Base-by-base conservation (phyloP, 495 filamentous ascomycete species). In the Clohesyomyces aquaticus region DNA sequence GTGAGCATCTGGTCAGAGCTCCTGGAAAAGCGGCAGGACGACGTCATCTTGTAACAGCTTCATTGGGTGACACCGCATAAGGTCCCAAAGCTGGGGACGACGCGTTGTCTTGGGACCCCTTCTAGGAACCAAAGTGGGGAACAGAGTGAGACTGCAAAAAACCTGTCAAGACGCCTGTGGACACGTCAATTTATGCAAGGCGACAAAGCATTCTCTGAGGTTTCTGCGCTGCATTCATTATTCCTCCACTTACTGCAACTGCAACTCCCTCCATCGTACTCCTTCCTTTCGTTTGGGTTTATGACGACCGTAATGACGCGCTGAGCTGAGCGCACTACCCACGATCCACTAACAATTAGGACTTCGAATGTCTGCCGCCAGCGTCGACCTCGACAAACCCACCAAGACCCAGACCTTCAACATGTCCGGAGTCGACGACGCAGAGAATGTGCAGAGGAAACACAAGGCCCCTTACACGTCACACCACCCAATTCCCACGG, bases 401-500 rank as follows among this genome's bases (percentile, higher is more conserved):
- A 21, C 35, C n/a, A 22, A 28, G 38, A 32, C 50, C 11, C 16
- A 12, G 6, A 25, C 46, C 16, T 18, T 52, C 43, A 63, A 22
- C 10, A 79, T 79, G 77, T 75, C 76, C 21, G 68, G 65, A 22
- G 63, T 69, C 41, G 76, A 78, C 1, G 80, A 82, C 59, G 77
- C 78, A 4, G 74, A 82, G 28, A 77, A 72, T 11, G 71, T 70
- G 19, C 77, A 77, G 46, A 48, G 76, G 51, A 79, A 77, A 21
- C 78, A 84, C 57, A 75, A 75, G 27, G 75, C 78, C 8, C 81
- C 83, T 10, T 85, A 87, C 70, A 82, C 75, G 11, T 72, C 77
- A 3, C 78, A 79, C 53, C 83, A 88, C 65, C 82, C 81, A 0
- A 80, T 89, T 25, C 86, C 86, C 16, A 88, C 85, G 18, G 74